Evolutionary conservation across 2,329 filamentous ascomycete species (phyloP).

Genomic region (Aureobasidium subglaciale): DNA sequence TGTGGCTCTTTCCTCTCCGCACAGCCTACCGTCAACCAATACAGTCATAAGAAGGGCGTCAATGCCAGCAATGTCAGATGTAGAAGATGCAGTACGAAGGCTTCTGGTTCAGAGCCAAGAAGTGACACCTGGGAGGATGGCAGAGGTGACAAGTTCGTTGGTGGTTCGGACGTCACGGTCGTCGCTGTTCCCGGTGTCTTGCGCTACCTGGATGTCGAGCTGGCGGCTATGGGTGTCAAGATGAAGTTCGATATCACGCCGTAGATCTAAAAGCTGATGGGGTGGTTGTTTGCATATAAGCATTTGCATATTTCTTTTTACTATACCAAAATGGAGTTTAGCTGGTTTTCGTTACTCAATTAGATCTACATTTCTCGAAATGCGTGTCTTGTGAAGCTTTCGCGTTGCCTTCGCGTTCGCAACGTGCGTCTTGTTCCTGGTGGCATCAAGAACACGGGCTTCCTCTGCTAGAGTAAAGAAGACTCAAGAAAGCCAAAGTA

Average conservation of each 20-base stretch:
- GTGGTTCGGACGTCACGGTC: constrained; percentile 82
- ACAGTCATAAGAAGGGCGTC: constrained; percentile 25
- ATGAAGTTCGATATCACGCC: constrained; percentile 78
- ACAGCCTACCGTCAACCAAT: constrained; percentile 61
- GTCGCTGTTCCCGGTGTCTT: constrained; percentile 90
- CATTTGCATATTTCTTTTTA: constrained; percentile 8
- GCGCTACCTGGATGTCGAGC: constrained; percentile 87
- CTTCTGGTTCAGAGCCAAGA: constrained; percentile 24
- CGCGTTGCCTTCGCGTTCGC: neutral
- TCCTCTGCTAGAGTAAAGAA: too few relatives aligned
- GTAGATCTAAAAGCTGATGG: constrained; percentile 20
- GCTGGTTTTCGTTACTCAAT: neutral
- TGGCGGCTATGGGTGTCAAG: constrained; percentile 93
- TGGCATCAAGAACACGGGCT: neutral
- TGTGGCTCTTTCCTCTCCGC: constrained; percentile 90
- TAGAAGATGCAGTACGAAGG: constrained; percentile 29
- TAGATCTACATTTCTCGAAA: neutral
- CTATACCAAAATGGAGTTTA: constrained; percentile 15
- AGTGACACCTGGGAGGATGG: constrained; percentile 83
- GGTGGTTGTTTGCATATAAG: neutral
- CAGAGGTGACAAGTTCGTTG: constrained; percentile 72
- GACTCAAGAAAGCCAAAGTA: too few relatives aligned
- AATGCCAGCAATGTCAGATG: constrained; percentile 26
- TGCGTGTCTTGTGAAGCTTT: neutral
- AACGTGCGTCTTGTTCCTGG: neutral